phyloP scores from a whole-genome alignment of 768 basidiomycete genomes.

The Tricholoma furcatifolium region DNA sequence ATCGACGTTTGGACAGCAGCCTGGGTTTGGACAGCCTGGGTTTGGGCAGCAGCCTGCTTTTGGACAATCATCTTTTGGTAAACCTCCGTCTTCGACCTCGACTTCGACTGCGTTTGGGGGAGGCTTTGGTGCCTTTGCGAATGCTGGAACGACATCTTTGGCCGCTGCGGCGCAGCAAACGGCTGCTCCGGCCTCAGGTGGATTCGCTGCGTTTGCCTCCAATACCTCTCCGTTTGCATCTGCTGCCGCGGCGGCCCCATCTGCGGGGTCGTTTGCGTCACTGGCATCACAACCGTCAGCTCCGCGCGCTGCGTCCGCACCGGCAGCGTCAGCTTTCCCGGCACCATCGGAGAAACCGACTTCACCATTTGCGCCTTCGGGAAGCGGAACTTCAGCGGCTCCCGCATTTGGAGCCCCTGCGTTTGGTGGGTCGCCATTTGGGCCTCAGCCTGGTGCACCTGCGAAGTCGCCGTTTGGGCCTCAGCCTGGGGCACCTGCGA shows the following conservation, averaged over 20 bases:
- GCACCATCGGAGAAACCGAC: neutral
- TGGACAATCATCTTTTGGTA: constrained; percentile 39
- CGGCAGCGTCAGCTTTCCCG: neutral
- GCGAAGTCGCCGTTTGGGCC: constrained; percentile 8
- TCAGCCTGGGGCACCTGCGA: constrained; percentile 5
- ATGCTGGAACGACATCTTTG: constrained; percentile 12
- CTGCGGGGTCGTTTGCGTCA: constrained; percentile 17
- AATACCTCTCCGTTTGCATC: constrained; percentile 26
- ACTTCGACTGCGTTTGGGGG: constrained; percentile 19
- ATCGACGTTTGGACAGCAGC: constrained; percentile 21
- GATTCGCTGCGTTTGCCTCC: constrained; percentile 24
- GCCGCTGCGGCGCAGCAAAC: constrained; percentile 2
- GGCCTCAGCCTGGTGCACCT: constrained; percentile 8
- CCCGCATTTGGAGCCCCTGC: constrained; percentile 10
- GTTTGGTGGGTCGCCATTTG: constrained; percentile 8
- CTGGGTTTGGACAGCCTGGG: constrained; percentile 29
- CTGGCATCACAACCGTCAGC: constrained; percentile 21
- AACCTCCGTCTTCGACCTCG: constrained; percentile 23
- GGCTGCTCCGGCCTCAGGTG: constrained; percentile 10
- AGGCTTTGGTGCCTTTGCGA: constrained; percentile 33
- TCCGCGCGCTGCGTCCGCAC: constrained; percentile 18
- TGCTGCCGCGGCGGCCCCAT: constrained; percentile 5
- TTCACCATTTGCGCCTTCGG: constrained; percentile 3
- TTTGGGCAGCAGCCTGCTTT: constrained; percentile 30
- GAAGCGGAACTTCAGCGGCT: neutral